These are phyloP conservation scores for Teratosphaeriaceae sp. DNA, from an alignment of 2,329 filamentous ascomycete genomes.

Conservation along the genomic window DNA sequence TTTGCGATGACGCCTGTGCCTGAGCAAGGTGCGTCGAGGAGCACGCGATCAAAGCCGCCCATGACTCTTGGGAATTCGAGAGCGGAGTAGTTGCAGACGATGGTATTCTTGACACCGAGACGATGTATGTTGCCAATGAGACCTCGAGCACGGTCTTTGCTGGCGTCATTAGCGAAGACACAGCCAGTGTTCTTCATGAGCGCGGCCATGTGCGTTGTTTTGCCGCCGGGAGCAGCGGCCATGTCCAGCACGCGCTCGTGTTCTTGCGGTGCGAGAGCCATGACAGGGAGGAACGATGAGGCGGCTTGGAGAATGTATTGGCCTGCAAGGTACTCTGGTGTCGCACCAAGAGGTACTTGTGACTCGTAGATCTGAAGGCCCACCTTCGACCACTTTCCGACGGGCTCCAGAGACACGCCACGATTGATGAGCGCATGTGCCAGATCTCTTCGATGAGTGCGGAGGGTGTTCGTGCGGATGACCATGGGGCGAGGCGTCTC, in stretches of 20 bases:
- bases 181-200: slow-evolving; percentile 96
- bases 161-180: slow-evolving; percentile 94
- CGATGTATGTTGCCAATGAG: slow-evolving; percentile 97
- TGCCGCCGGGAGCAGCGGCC: slow-evolving; percentile 92
- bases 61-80: slow-evolving; percentile 90
- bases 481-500: slow-evolving; percentile 90
- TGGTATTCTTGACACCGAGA: slow-evolving; percentile 83
- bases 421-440: slow-evolving; percentile 93
- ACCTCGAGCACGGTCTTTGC: slow-evolving; percentile 89
- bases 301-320: slow-evolving; percentile 98
- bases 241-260: slow-evolving; percentile 88
- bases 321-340: slow-evolving; percentile 92
- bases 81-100: slow-evolving; percentile 94
- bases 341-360: slow-evolving; percentile 80
- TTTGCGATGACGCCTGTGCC: slow-evolving; percentile 97
- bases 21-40: slow-evolving; percentile 92
- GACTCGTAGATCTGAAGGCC: slow-evolving; percentile 95
- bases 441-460: slow-evolving; percentile 68
- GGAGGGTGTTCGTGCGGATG: slow-evolving; percentile 92
- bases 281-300: slow-evolving; percentile 95
- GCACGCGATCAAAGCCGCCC: slow-evolving; percentile 89
- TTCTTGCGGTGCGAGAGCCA: slow-evolving; percentile 92
- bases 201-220: slow-evolving; percentile 93
- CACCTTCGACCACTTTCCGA: slow-evolving; percentile 98
- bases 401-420: slow-evolving; percentile 90